Conservation (phyloP, 495 filamentous ascomycete genomes). For the Xylaria venustula region DNA sequence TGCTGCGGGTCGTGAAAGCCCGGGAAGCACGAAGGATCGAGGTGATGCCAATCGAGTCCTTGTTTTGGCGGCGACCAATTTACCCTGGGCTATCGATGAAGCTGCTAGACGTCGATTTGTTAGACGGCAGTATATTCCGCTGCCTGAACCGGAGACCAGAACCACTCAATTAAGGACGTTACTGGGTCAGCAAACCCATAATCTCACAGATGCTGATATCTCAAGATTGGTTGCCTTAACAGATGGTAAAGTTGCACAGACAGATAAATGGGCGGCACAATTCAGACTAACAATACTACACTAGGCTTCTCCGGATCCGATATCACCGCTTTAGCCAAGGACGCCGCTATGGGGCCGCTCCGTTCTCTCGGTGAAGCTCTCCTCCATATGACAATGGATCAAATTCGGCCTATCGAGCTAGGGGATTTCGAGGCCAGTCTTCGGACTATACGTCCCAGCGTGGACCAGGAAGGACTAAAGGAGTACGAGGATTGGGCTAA, state of each 20-base stretch:
- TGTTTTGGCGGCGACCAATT: conserved; percentile 91
- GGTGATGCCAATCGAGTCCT: conserved; percentile 90
- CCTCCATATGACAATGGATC: conserved; percentile 85
- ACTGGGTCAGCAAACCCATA: conserved; percentile 84
- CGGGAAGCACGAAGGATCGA: conserved; percentile 38
- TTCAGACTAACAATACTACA: conserved; percentile 9
- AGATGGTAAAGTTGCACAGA: conserved; percentile 60
- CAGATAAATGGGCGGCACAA: background rate
- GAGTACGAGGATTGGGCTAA: conserved; percentile 92
- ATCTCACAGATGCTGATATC: conserved; percentile 71
- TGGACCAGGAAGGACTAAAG: conserved; percentile 77
- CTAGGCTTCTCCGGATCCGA: conserved; percentile 95
- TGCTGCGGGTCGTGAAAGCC: conserved; percentile 77
- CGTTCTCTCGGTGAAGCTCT: conserved; percentile 88
- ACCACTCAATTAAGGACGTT: conserved; percentile 73
- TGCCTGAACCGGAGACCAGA: conserved; percentile 82
- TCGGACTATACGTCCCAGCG: conserved; percentile 83
- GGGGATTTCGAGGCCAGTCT: conserved; percentile 85
- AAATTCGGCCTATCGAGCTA: conserved; percentile 84
- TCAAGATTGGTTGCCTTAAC: conserved; percentile 74
- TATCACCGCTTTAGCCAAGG: conserved; percentile 95
- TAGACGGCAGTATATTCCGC: conserved; percentile 89
- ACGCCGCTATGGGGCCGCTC: conserved; percentile 96
- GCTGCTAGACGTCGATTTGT: conserved; percentile 91
- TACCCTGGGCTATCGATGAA: conserved; percentile 98